Conservation (phyloP, 2,329 filamentous ascomycete species). For the Neofusicoccum cordaticola region DNA sequence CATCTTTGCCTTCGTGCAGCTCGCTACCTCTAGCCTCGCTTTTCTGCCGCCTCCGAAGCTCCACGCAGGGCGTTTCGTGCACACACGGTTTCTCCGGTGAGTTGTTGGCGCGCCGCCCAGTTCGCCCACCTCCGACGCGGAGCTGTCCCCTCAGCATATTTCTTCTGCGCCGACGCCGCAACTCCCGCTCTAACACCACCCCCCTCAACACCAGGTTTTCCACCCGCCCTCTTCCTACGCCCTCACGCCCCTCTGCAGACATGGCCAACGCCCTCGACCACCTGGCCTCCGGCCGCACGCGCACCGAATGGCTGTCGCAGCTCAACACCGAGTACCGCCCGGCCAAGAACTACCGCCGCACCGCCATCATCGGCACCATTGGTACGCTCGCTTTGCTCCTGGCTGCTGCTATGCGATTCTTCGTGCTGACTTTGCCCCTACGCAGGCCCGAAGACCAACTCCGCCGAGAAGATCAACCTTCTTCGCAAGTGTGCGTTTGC, state of each 20-base stretch:
- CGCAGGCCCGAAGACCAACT: slow-evolving; percentile 92
- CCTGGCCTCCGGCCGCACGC: slow-evolving; percentile 69
- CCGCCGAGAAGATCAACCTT: slow-evolving; percentile 91
- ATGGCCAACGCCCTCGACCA: slow-evolving; percentile 81
- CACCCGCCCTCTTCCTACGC: not conserved
- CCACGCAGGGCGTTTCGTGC: not conserved
- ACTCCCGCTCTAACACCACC: slow-evolving; percentile 5
- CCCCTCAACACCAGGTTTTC: slow-evolving; percentile 1
- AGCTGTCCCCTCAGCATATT: slow-evolving; percentile 15
- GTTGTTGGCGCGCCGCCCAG: slow-evolving; percentile 8
- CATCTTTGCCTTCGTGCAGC: not conserved
- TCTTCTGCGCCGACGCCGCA: slow-evolving; percentile 17
- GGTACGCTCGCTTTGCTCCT: slow-evolving; percentile 48
- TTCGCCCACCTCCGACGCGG: slow-evolving; percentile 14
- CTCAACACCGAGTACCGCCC: slow-evolving; percentile 89
- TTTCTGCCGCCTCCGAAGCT: not conserved
- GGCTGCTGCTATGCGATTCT: not conserved
- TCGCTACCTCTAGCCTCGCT: not conserved
- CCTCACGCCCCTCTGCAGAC: slow-evolving; percentile 19
- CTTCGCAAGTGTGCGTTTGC: slow-evolving; percentile 63
- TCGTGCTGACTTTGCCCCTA: slow-evolving; percentile 17
- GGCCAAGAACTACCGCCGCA: slow-evolving; percentile 86
- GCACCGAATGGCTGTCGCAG: slow-evolving; percentile 67
- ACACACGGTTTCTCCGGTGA: slow-evolving; percentile 4
- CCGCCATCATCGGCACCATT: slow-evolving; percentile 98